These are phyloP conservation scores for Stylosanthes scabra DNA, from an alignment of 331 rosid species.

Conservation along the genomic window DNA sequence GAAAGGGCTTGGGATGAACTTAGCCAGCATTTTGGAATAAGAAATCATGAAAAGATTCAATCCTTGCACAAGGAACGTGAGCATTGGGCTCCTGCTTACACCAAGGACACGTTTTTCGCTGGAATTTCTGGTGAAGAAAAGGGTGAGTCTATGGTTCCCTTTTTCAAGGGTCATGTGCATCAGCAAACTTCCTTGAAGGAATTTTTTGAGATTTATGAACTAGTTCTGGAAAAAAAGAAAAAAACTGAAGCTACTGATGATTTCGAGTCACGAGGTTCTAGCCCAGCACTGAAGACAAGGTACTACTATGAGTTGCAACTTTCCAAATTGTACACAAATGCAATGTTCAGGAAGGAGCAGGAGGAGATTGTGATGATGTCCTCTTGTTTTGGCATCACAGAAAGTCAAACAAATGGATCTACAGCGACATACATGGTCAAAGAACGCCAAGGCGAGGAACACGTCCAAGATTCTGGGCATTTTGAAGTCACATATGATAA, in stretches of 20 bases:
- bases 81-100: slow-evolving; percentile 84
- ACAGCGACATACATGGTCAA: slow-evolving; percentile 68
- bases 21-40: slow-evolving; percentile 69
- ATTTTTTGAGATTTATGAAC: slow-evolving; percentile 62
- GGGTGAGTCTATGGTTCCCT: slow-evolving; percentile 60
- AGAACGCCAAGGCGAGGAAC: slow-evolving; percentile 67
- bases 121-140: slow-evolving; percentile 68
- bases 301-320: slow-evolving; percentile 84
- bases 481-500: slow-evolving; percentile 87
- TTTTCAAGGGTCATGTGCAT: slow-evolving; percentile 65
- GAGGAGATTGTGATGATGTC: slow-evolving; percentile 83
- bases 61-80: slow-evolving; percentile 74
- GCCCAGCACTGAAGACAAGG: slow-evolving; percentile 61
- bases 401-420: slow-evolving; percentile 70
- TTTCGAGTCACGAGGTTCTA: slow-evolving; percentile 66
- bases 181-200: slow-evolving; percentile 82
- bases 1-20: slow-evolving; percentile 88
- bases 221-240: slow-evolving; percentile 61
- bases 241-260: slow-evolving; percentile 73
- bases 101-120: slow-evolving; percentile 83
- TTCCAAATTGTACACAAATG: slow-evolving; percentile 74
- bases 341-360: slow-evolving; percentile 78
- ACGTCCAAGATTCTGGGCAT: slow-evolving; percentile 46
- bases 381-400: slow-evolving; percentile 69
- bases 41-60: slow-evolving; percentile 64